phyloP scores from a whole-genome alignment of 1,284 basidiomycete species.

The Vanrija sp. region DNA sequence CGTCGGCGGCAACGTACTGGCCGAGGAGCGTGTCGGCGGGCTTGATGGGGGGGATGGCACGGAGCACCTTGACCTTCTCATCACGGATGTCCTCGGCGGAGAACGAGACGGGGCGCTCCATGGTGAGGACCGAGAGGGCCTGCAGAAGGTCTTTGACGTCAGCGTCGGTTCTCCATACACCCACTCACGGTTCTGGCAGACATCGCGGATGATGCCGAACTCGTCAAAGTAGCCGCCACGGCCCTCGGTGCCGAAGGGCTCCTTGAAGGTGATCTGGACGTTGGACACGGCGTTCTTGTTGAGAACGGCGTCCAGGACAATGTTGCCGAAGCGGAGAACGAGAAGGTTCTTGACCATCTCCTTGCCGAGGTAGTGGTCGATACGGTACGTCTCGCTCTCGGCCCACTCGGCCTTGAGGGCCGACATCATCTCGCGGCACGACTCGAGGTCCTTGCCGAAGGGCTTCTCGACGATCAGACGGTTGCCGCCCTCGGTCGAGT shows the following conservation, averaged over 20 bases:
- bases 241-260: constrained; percentile 94
- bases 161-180: neutral
- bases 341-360: constrained; percentile 99
- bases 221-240: constrained; percentile 98
- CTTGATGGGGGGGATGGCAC: constrained; percentile 77
- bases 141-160: constrained; percentile 72
- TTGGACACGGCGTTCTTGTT: constrained; percentile 92
- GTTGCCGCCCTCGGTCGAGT: constrained; percentile 68
- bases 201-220: constrained; percentile 94
- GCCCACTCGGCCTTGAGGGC: constrained; percentile 81
- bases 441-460: constrained; percentile 88
- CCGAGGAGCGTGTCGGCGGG: constrained; percentile 77
- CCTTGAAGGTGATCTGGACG: constrained; percentile 97
- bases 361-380: constrained; percentile 96
- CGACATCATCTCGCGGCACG: constrained; percentile 72
- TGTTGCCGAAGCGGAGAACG: constrained; percentile 87
- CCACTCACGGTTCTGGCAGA: constrained; percentile 88
- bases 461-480: constrained; percentile 95
- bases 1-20: constrained; percentile 80
- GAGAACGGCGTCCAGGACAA: constrained; percentile 79
- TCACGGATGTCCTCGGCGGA: constrained; percentile 92
- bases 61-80: constrained; percentile 96
- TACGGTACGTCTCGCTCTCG: constrained; percentile 95
- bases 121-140: constrained; percentile 84
- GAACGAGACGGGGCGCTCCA: constrained; percentile 97